Conservation (phyloP, 1,139 yeast genomes). For the Sugiyamaella castrensis region DNA sequence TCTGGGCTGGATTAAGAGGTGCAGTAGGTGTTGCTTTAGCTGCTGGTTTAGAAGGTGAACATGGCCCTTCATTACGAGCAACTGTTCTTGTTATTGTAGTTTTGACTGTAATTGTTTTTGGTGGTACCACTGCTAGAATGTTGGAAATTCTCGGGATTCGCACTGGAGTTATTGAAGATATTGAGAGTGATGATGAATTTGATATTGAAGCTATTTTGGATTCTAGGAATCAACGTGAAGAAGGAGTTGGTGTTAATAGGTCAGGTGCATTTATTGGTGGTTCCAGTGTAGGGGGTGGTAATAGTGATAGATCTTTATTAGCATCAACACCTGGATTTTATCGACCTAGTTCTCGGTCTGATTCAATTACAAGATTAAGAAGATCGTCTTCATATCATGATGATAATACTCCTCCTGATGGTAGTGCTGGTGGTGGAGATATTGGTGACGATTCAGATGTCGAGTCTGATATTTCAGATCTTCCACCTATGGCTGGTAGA, state of each 20-base stretch:
- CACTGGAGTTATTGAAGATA: conserved; percentile 83
- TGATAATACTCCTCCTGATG: conserved; percentile 14
- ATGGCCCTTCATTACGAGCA: conserved; percentile 83
- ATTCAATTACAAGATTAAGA: conserved; percentile 21
- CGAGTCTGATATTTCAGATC: conserved; percentile 33
- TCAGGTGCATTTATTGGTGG: background rate
- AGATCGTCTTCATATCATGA: conserved; percentile 28
- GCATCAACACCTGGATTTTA: background rate
- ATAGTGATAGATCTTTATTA: background rate
- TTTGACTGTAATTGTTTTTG: conserved; percentile 90
- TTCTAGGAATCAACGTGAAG: conserved; percentile 9
- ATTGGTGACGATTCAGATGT: conserved; percentile 22
- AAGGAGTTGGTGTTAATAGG: background rate
- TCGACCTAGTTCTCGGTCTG: conserved; percentile 3
- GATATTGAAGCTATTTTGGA: conserved; percentile 73
- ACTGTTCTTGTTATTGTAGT: conserved; percentile 97
- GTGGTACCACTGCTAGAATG: conserved; percentile 99
- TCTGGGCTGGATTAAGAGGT: conserved; percentile 99
- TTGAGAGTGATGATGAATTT: conserved; percentile 88
- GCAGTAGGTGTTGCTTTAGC: conserved; percentile 99
- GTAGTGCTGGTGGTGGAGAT: background rate
- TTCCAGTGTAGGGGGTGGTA: conserved; percentile 1
- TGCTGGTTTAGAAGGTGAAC: conserved; percentile 94
- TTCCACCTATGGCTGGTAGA: conserved; percentile 34
- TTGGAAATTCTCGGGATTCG: conserved; percentile 89